These are phyloP conservation scores for Cordyceps tenuipes DNA, from an alignment of 2,329 filamentous ascomycete species.

Conservation along the genomic window DNA sequence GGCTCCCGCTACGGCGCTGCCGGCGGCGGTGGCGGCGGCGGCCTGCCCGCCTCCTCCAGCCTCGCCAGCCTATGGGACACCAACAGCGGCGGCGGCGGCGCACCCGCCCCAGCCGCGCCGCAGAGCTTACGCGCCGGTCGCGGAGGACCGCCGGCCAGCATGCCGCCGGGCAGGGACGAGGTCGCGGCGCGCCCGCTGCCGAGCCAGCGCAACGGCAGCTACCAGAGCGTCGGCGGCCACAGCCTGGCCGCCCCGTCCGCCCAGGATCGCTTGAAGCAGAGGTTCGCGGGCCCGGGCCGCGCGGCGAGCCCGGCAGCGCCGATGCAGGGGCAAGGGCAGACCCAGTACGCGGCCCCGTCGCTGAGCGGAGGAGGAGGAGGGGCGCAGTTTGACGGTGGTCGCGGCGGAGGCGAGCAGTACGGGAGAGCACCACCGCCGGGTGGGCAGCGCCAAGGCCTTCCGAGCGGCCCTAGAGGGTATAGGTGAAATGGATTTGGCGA, in stretches of 20 bases:
- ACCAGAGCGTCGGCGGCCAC: conserved; percentile 45
- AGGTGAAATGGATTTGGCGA: conserved; percentile 17
- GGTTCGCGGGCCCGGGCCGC: conserved; percentile 56
- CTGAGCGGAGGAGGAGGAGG: background rate
- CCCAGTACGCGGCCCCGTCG: conserved; percentile 34
- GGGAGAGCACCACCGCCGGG: background rate
- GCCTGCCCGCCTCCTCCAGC: background rate
- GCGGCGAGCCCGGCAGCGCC: conserved; percentile 43
- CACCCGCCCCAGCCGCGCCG: conserved; percentile 19
- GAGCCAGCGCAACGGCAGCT: conserved; percentile 66
- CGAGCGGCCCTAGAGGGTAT: conserved; percentile 36
- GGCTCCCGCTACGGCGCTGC: conserved; percentile 44
- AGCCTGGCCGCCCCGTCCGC: conserved; percentile 46
- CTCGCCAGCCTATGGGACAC: conserved; percentile 54
- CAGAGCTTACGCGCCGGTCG: conserved; percentile 25
- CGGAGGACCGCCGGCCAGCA: background rate
- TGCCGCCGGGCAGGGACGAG: conserved; percentile 22
- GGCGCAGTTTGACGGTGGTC: conserved; percentile 21
- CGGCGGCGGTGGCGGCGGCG: conserved; percentile 19
- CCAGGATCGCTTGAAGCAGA: conserved; percentile 73
- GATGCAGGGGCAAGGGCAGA: conserved; percentile 19
- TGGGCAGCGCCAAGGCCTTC: conserved; percentile 33
- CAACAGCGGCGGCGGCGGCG: conserved; percentile 21
- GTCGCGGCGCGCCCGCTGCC: conserved; percentile 53
- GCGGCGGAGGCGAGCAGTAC: conserved; percentile 17